Base-by-base conservation (phyloP, 345 rosid genomes). In the Hibiscus tridactylites region DNA sequence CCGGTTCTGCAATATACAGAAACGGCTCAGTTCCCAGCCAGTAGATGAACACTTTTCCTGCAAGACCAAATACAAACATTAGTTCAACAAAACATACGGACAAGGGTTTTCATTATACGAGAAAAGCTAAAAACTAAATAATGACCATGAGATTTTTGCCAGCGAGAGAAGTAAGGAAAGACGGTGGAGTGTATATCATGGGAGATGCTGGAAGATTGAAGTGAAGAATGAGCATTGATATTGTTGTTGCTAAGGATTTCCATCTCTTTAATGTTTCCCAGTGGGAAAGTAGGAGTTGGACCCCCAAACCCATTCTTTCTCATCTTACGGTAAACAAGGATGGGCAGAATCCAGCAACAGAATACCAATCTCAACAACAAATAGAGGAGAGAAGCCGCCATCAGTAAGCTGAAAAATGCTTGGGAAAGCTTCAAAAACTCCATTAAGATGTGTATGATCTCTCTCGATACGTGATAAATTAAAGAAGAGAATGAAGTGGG, bases 11-110 rank as follows among this genome's bases (percentile, higher is more conserved):
- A 13, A 95, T 81, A 73, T 90, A 90, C 70, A 95, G 73, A 79
- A 95, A 92, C 11, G 99, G 99, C 85, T 90, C 97, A 35, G 88
- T 87, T 4, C 99, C 99, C 31, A 92, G 76, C 99, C 99, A 95
- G 81, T 92, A 95, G 10, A 85, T 68, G 82, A 95, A 90, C 76
- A 88, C 92, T 79, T 90, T 90, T 75, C 99, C 99, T 92, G 88
- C 52, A 42, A 19, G 4, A 19, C 52, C 19, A 39, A 42, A 42
- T 52, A 19, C 28, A 17, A 63, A 10, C 11, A 4, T 63, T n/a
- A 35, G 15, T 60, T 60, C 16, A 61, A 13, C 42, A 12, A 49
- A 49, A 15, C 17, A 13, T 2, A 15, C 19, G 19, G 16, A n/a
- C n/a, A n/a, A n/a, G 5, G n/a, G 5, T 15, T 50, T 50, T n/a